Percentiles rank a stretch among this genome's conserved stretches.
These are phyloP conservation scores for Fusarium sarcochroum DNA, from an alignment of 2,329 filamentous ascomycete genomes.

Conservation along the genomic window DNA sequence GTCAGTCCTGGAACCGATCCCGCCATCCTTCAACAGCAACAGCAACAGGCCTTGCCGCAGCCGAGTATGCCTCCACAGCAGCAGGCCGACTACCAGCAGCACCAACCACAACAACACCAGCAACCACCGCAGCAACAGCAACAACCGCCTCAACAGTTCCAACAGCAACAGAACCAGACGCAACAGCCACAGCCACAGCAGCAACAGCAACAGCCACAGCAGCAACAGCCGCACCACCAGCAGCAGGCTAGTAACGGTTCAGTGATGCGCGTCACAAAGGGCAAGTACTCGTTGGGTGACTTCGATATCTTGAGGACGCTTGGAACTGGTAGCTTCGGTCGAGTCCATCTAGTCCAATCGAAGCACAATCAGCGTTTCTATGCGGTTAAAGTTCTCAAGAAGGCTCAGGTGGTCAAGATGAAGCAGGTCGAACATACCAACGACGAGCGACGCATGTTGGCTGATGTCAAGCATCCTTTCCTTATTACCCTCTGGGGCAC, in stretches of 20 bases:
- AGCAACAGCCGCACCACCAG: constrained; percentile 52
- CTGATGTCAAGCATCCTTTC: constrained; percentile 97
- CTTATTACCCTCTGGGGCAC: constrained; percentile 98
- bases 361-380: constrained; percentile 99
- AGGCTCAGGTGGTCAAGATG: constrained; percentile 99
- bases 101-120: constrained; percentile 50
- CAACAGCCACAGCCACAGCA: constrained; percentile 46
- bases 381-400: constrained; percentile 98
- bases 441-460: constrained; percentile 95
- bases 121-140: constrained; percentile 49
- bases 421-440: constrained; percentile 99
- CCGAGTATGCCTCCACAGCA: constrained; percentile 51
- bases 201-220: constrained; percentile 47
- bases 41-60: constrained; percentile 52
- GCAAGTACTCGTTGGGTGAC: constrained; percentile 94
- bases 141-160: constrained; percentile 26
- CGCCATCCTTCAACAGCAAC: constrained; percentile 55
- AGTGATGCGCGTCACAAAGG: constrained; percentile 83
- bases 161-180: constrained; percentile 41
- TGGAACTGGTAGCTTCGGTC: constrained; percentile 95
- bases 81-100: constrained; percentile 47
- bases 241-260: constrained; percentile 53
- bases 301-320: constrained; percentile 92
- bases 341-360: constrained; percentile 96
- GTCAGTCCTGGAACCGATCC: constrained; percentile 58